Evolutionary conservation across 208 protist genomes (phyloP).

Genomic region (Trichomonas tenax): DNA sequence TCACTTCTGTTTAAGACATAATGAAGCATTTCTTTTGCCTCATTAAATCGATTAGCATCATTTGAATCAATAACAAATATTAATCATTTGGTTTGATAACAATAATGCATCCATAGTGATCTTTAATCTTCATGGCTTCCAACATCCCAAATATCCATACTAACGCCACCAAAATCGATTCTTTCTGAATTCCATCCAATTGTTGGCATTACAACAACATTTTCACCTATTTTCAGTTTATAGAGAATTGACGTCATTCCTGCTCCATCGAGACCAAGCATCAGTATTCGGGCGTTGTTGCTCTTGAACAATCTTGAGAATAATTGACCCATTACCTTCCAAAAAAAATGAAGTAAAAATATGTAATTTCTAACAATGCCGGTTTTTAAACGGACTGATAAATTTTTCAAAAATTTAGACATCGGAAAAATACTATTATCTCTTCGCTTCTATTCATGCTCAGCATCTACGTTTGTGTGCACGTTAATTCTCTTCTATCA

Average conservation of each 20-base stretch:
- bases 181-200: constrained; percentile 63
- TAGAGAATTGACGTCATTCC: constrained; percentile 88
- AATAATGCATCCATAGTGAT: constrained; percentile 80
- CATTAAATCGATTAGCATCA: constrained; percentile 64
- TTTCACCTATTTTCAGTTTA: constrained; percentile 80
- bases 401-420: no score
- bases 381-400: no score
- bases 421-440: no score
- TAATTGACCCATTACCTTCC: no score
- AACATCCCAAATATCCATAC: constrained; percentile 89
- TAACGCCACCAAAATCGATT: constrained; percentile 83
- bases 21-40: constrained; percentile 49
- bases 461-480: no score
- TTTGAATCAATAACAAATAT: constrained; percentile 89
- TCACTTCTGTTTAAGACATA: constrained; percentile 77
- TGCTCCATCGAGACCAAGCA: constrained; percentile 81
- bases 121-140: constrained; percentile 66
- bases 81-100: constrained; percentile 69
- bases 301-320: no score
- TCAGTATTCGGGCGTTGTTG: constrained; percentile 84
- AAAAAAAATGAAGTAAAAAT: no score
- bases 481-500: no score
- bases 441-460: no score
- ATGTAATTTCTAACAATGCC: no score
- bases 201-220: constrained; percentile 75